A percentile compares a stretch with the other conserved stretches of the same genome.
phyloP scores from a whole-genome alignment of 495 filamentous ascomycete genomes.

The Platismatia glauca region DNA sequence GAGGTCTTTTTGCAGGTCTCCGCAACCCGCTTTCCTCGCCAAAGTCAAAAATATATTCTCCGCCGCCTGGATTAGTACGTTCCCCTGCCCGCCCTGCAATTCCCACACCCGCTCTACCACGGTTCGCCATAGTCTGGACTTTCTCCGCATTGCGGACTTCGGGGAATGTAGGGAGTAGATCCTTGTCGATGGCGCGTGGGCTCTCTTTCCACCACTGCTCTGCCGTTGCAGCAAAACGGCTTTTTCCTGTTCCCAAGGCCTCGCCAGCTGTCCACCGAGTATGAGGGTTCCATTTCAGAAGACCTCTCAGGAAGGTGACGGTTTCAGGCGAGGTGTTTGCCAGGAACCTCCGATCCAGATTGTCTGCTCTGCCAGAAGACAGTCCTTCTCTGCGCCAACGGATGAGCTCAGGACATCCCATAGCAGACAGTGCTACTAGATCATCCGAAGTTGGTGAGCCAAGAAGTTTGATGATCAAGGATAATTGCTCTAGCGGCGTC shows the following conservation, averaged over 20 bases:
- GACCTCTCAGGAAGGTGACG: constrained; percentile 22
- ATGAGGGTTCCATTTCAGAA: constrained; percentile 26
- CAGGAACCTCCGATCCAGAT: constrained; percentile 27
- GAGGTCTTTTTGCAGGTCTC: constrained; percentile 23
- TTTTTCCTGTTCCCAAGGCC: constrained; percentile 25
- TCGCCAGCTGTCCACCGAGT: constrained; percentile 29
- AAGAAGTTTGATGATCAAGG: constrained; percentile 34
- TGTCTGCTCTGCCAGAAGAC: constrained; percentile 24
- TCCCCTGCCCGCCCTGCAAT: constrained; percentile 15
- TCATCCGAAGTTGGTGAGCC: constrained; percentile 32
- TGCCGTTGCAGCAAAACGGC: constrained; percentile 18
- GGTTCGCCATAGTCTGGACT: constrained; percentile 11
- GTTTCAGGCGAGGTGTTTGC: constrained; percentile 23
- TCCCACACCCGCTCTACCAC: constrained; percentile 19
- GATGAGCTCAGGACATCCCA: constrained; percentile 30
- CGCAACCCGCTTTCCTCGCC: constrained; percentile 24
- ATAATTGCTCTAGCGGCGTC: constrained; percentile 35
- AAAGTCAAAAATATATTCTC: constrained; percentile 36
- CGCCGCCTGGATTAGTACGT: constrained; percentile 8
- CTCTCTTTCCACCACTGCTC: constrained; percentile 32
- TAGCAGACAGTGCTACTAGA: constrained; percentile 27
- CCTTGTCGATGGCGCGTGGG: constrained; percentile 31
- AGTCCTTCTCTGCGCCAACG: constrained; percentile 26
- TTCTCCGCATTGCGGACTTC: constrained; percentile 32
- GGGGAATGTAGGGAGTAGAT: constrained; percentile 38